Base-by-base conservation (phyloP, 768 basidiomycete species). In the Rhodotorula graminis region DNA sequence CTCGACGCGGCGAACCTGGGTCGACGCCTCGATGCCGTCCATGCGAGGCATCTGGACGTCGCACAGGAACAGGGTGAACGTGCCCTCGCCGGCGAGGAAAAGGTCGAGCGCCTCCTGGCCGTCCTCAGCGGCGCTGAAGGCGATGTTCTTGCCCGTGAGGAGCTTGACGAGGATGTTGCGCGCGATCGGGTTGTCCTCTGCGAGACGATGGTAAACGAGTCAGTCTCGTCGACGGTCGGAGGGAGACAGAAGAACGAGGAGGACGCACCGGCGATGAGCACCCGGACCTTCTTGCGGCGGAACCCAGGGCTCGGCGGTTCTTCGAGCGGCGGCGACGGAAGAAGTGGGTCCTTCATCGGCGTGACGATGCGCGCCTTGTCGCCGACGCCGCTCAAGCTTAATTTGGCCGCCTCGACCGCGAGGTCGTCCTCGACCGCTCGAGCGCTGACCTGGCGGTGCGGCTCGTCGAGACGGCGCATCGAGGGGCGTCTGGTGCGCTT, bases 101-200 rank as follows among this genome's bases (percentile, higher is more conserved):
- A 33, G 2, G 2, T 74, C 73, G 46, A 74, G 57, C 5, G 73
- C 73, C 15, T 67, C 49, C 16, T 70, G 73, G 1, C 73, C 73
- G 29, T 74, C 69, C 37, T 67, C 65, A 25, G 69, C 65, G 2
- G 66, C 69, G 19, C 57, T n/a, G 25, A 63, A 74, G 15, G 65
- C 49, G 33, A 74, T 64, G 10, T 27, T 27, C 63, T 72, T 72
- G 42, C 67, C 67, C 14, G 59, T 40, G 18, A 72, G 64, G 27
- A 72, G 67, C 46, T 72, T 72, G 66, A 61, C 31, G 44, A 72
- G 71, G 40, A 74, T 65, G 52, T 70, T 70, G 44, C 62, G 49
- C 1, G 57, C 69, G 47, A 74, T 60, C 15, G 52, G 62, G n/a
- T 74, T 74, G 66, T 74, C 73, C 29, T 74, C 73, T 23, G 72